Base-by-base conservation (phyloP, 2,329 filamentous ascomycete genomes). In the Cladosporium cucumerinum region DNA sequence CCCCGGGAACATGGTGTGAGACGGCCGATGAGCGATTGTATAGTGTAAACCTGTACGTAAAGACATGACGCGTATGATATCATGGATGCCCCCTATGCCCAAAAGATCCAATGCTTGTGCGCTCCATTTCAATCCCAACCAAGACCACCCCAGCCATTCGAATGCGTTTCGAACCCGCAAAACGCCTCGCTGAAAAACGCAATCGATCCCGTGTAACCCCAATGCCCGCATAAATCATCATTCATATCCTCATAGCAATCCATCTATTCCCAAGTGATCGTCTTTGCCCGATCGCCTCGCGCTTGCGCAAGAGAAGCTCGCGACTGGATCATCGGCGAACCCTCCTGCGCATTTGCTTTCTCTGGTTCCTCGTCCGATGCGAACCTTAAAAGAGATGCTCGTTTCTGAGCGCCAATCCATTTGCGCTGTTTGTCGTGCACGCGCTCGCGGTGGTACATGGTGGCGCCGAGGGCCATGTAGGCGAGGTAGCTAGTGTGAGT, bases 401-500 rank as follows among this genome's bases (percentile, higher is more conserved):
- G 55, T n/a, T 58, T 58, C 36, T 58, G 55, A 21, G 34, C 55
- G 36, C 55, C 55, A 25, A 58, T 58, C 55, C 55, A 58, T 28
- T 58, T 58, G 21, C 55, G 55, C 36, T 58, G 34, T 25, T 58
- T 58, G 23, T 43, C 21, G 55, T 11, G 36, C 18, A 46, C 14
- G 25, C 18, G 55, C 4, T 58, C 55, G 55, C 34, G 23, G 55
- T 58, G 23, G 34, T 30, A 58, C 7, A 58, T 25, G 34, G 8
- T 30, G 26, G 36, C 34, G 2, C 55, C 55, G 36, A 58, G 55
- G 23, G 36, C 39, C n/a, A 30, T 26, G 55, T 58, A 58, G 34
- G 43, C 21, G 7, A 46, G 14, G 25, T 58, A 46, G 14, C 55
- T 58, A 36, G n/a, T 21, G 21, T 21, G 5, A 16, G 18, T 39